Evolutionary conservation across 805 yeast genomes (phyloP), one percentile per base, ranked within the genome.

Genomic region (Candida tallmaniae): DNA sequence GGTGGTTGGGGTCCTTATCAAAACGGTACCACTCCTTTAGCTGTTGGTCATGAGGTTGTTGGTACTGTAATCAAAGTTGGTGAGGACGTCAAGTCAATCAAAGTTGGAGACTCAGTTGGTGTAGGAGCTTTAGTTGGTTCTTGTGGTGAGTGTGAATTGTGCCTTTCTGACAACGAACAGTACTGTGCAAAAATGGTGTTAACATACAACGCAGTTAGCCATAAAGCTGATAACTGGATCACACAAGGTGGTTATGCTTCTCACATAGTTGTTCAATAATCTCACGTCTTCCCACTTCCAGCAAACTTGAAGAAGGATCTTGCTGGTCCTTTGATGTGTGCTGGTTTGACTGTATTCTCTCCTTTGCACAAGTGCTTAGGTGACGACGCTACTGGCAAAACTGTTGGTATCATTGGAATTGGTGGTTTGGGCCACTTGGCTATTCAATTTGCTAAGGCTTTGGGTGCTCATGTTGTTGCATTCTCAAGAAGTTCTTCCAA

Each of bases 81-180:
- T 34, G 45, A 66, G 6, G 62, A 71, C 29, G 77, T 83, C 41
- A 52, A 56, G 5, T 65, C 42, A 29, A 70, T 60, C 62, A 72
- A 67, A 50, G 51, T 80, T 18, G 95, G 95, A 35, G 80, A 86
- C 44, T 67, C 85, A 42, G 94, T 82, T 17, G 95, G 93, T 32
- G 72, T 83, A 31, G 95, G 95, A 47, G 90, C 93, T 15, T 77
- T 73, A 50, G 64, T 70, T 15, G 65, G 61, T 32, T 64, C 82
- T 19, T 84, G 95, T 63, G 60, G 71, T 39, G 64, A 73, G 12
- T 85, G 95, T 61, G 47, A 63, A 32, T 64, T 76, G 51, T 85
- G 77, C 48, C 29, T 44, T 7, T n/a, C 31, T 21, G 55, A 54
- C 34, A 52, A 58, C 39, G 69, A 67, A 44, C 63, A 61, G 37